Evolutionary conservation across 2,329 filamentous ascomycete genomes (phyloP), one percentile per base, ranked within the genome.

Genomic region (Amylocarpus encephaloides): DNA sequence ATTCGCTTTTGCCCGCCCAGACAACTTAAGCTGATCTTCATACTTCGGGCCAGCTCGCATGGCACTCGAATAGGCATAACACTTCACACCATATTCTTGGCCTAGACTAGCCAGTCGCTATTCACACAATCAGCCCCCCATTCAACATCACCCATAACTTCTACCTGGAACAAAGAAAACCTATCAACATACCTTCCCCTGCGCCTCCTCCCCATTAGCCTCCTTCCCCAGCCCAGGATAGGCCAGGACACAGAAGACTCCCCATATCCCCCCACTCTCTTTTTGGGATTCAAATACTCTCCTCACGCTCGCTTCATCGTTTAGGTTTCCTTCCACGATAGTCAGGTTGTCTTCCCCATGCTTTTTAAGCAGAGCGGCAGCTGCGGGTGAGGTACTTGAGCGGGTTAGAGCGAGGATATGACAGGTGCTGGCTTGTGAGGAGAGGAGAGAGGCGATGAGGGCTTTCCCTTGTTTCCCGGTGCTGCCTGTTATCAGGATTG

Each of bases 11-110:
- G 63, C 67, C 13, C 36, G 34, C 40, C 70, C 68, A 62, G 81
- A 81, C 61, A 80, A 76, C 0, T 74, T 75, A 38, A 80, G 67
- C 1, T 66, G 50, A 51, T 69, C 68, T 9, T 71, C 71, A 46
- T 72, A 68, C 2, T 63, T 62, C 15, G 56, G 51, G 32, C 81
- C 80, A 41, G 78, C 77, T 29, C 82, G 77, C 52, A 85, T 81
- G 22, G 83, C 77, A 44, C 74, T 79, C 26, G 73, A 76, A 67
- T 84, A 85, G 36, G 86, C 73, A 58, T 85, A 83, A 58, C 79
- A 73, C 50, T 73, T 67, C 35, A 85, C 77, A 1, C 36, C 36
- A 44, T 44, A 58, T 34, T 55, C 26, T 7, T 56, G 47, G 5
- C 53, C 50, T 4, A 59, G 38, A 48, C 56, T 52, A 16, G 52